Percentiles rank a stretch among this genome's conserved stretches.
These are phyloP conservation scores for Fusarium verticillioides DNA, from an alignment of 2,329 filamentous ascomycete species.

Conservation along the genomic window DNA sequence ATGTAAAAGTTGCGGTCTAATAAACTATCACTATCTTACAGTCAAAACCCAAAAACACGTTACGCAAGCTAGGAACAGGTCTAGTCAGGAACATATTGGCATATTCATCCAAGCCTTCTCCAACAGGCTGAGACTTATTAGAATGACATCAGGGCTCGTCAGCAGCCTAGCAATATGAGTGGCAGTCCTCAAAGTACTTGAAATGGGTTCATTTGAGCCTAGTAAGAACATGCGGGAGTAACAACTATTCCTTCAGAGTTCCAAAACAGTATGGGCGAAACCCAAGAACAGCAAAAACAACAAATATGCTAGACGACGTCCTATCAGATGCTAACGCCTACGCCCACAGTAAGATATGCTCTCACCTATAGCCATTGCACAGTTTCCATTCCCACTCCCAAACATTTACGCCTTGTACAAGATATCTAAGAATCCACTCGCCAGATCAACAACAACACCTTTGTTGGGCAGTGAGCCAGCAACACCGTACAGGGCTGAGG, in stretches of 20 bases:
- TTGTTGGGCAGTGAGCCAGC: slow-evolving; percentile 96
- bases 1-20: neutral
- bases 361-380: neutral
- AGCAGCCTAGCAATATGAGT: neutral
- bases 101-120: neutral
- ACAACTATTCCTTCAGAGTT: neutral
- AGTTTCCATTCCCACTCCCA: neutral
- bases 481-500: slow-evolving; percentile 92
- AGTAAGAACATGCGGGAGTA: neutral
- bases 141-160: slow-evolving; percentile 1
- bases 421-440: slow-evolving; percentile 90
- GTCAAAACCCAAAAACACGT: slow-evolving; percentile 8
- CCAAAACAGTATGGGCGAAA: neutral
- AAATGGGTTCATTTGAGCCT: slow-evolving; percentile 1
- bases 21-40: neutral
- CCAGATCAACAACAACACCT: slow-evolving; percentile 90
- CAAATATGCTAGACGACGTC: slow-evolving; percentile 6
- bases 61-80: slow-evolving; percentile 28
- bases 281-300: neutral
- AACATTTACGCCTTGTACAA: slow-evolving; percentile 81
- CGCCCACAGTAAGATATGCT: slow-evolving; percentile 12
- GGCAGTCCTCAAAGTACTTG: neutral
- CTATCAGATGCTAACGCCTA: slow-evolving; percentile 27
- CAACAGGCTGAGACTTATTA: neutral
- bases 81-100: slow-evolving; percentile 26